Evolutionary conservation across 2,329 filamentous ascomycete species (phyloP).

Genomic region (Cordyceps fumosorosea): DNA sequence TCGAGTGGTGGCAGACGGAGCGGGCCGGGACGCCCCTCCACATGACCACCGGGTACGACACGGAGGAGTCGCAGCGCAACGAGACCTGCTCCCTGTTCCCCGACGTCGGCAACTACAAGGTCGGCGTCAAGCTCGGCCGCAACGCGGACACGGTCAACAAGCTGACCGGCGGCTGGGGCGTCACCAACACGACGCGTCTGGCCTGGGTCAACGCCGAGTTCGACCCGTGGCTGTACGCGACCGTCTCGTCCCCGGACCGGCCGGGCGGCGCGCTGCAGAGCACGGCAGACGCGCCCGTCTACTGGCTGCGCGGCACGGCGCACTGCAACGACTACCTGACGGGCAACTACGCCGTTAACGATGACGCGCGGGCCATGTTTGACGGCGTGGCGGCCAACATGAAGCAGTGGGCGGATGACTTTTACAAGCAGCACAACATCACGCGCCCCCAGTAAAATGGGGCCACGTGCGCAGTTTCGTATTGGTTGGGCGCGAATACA

Average conservation of each 20-base stretch:
- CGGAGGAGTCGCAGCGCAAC: background rate
- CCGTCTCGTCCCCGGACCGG: background rate
- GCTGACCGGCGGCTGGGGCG: constrained; percentile 7
- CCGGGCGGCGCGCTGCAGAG: constrained; percentile 26
- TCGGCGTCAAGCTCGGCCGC: constrained; percentile 31
- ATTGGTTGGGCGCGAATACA: background rate
- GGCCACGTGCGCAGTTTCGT: background rate
- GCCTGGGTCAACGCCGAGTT: constrained; percentile 9
- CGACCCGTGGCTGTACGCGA: constrained; percentile 11
- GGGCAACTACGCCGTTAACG: constrained; percentile 51
- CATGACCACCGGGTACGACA: background rate
- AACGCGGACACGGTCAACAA: constrained; percentile 28
- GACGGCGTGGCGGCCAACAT: constrained; percentile 50
- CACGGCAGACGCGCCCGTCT: constrained; percentile 39
- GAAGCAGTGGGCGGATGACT: constrained; percentile 55
- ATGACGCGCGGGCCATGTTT: constrained; percentile 52
- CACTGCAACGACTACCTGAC: constrained; percentile 61
- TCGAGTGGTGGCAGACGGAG: background rate
- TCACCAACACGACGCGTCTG: constrained; percentile 6
- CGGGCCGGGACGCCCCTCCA: background rate
- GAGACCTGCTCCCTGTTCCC: background rate
- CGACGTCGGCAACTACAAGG: background rate
- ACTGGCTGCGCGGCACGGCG: constrained; percentile 32
- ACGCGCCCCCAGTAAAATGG: background rate
- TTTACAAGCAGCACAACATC: constrained; percentile 24